Evolutionary conservation across 2,329 filamentous ascomycete species (phyloP).

Genomic region (Periconia sp.): DNA sequence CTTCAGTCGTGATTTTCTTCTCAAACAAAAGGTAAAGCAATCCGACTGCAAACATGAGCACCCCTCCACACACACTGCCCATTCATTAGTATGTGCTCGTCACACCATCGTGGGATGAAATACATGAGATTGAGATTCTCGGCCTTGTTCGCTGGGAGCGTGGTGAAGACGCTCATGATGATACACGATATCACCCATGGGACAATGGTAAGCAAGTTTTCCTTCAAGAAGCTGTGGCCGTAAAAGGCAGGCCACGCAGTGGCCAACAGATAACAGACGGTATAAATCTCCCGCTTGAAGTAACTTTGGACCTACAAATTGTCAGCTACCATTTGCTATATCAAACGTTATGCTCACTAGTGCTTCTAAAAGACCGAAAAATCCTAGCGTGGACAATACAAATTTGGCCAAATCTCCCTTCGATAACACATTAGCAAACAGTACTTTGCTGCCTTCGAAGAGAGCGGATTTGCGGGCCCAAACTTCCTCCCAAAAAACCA

Average conservation of each 20-base stretch:
- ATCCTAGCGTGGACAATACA: slow-evolving; percentile 64
- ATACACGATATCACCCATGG: slow-evolving; percentile 78
- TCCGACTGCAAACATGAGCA: slow-evolving; percentile 75
- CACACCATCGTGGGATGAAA: slow-evolving; percentile 25
- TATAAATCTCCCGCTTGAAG: slow-evolving; percentile 85
- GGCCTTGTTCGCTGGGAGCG: slow-evolving; percentile 82
- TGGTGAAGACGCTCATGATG: slow-evolving; percentile 86
- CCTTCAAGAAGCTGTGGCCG: slow-evolving; percentile 69
- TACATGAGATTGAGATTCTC: slow-evolving; percentile 78
- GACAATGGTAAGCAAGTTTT: slow-evolving; percentile 64
- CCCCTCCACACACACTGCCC: slow-evolving; percentile 69
- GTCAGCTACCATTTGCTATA: not conserved
- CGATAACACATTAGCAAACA: slow-evolving; percentile 71
- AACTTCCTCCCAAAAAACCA: slow-evolving; percentile 96
- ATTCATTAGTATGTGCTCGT: slow-evolving; percentile 7
- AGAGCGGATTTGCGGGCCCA: slow-evolving; percentile 75
- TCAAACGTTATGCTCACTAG: slow-evolving; percentile 51
- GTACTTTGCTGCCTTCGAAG: slow-evolving; percentile 62
- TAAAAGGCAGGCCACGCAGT: slow-evolving; percentile 77
- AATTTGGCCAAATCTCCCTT: slow-evolving; percentile 61
- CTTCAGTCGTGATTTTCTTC: slow-evolving; percentile 57
- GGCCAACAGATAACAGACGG: slow-evolving; percentile 73
- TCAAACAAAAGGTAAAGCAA: slow-evolving; percentile 80
- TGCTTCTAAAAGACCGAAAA: slow-evolving; percentile 75
- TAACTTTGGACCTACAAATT: slow-evolving; percentile 79